Base-by-base conservation (phyloP, 805 yeast species). In the Saccharomyces jurei region DNA sequence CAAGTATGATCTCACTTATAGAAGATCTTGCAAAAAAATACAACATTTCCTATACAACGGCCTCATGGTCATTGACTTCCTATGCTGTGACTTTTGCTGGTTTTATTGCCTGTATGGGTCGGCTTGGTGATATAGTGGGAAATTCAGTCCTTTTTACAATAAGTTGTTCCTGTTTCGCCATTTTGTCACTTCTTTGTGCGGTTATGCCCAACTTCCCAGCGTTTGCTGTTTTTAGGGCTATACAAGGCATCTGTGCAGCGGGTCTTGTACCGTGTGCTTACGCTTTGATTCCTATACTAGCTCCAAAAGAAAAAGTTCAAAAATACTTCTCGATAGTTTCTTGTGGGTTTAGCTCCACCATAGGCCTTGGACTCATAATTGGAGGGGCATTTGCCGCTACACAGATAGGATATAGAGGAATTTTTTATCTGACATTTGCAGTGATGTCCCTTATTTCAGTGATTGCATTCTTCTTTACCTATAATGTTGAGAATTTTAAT, bases 221-320 rank as follows among this genome's bases (percentile, higher is more conserved):
- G 0, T 60, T 77, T 50, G 72, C 76, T 51, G 71, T 77, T 0
- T 69, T 77, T 51, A 65, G 80, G 58, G 78, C 79, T 1, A 51
- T 77, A 0, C 81, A 77, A 58, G 81, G 81, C 11, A 59, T 76
- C 6, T 68, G 73, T 17, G 81, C 74, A 1, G 71, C 80, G 1
- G 68, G 73, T 4, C 54, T 74, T 9, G 63, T 77, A 17, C 81
- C 80, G 1, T 62, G 71, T 8, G 63, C 71, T 3, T 71, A 67
- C 50, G 71, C 74, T 0, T 50, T 73, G 11, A 65, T 72, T 5
- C 72, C 71, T 0, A 56, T 64, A 48, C 61, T 66, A 27, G 72
- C 67, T 51, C 51, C 57, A 4, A 74, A 70, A 1, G 60, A 63
- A 29, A 53, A 59, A 13, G 56, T 71, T 22, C 70, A 63, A 6